These are phyloP conservation scores for Aspergillus japonicus DNA, from an alignment of 2,329 filamentous ascomycete genomes.

Conservation along the genomic window DNA sequence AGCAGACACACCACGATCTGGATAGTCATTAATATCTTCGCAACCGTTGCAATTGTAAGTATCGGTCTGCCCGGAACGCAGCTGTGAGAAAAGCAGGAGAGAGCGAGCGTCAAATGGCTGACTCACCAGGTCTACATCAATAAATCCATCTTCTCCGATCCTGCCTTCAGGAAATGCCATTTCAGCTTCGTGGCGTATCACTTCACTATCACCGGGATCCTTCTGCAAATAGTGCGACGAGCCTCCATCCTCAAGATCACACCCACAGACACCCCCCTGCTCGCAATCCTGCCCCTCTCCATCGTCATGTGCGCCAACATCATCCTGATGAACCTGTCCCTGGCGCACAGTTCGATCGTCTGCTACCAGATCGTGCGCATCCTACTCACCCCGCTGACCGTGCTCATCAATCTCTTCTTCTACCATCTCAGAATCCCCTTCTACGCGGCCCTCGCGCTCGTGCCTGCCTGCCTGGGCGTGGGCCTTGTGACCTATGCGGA, in stretches of 20 bases:
- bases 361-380: neutral
- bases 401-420: neutral
- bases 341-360: neutral
- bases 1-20: neutral
- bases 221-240: neutral
- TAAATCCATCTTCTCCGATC: neutral
- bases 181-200: neutral
- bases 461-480: neutral
- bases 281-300: neutral
- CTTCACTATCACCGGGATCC: neutral
- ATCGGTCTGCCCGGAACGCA: too few species aligned
- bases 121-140: neutral
- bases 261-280: neutral
- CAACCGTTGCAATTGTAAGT: neutral
- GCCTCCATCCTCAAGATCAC: neutral
- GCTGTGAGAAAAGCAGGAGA: too few species aligned
- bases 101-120: too few species aligned
- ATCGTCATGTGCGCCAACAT: neutral
- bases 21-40: neutral
- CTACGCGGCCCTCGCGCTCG: neutral
- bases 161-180: neutral
- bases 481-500: neutral
- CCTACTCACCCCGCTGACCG: neutral
- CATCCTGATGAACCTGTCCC: neutral
- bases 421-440: neutral